Evolutionary conservation across 2,329 filamentous ascomycete species (phyloP), one percentile per base, ranked within the genome.

Genomic region (Ustilaginoidea virens): DNA sequence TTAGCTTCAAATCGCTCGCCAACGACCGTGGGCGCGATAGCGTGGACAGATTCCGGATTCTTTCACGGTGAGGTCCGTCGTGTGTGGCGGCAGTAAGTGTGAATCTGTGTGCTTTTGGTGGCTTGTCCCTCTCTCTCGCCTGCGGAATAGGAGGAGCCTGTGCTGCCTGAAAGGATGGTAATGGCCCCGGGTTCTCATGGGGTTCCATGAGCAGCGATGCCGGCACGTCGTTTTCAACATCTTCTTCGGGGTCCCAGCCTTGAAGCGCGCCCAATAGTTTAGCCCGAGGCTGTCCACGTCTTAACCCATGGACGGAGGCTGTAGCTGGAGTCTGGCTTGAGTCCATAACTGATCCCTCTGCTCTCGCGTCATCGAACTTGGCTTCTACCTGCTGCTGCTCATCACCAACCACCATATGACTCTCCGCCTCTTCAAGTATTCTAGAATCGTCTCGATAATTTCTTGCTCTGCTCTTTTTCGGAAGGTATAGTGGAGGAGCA

Each of bases 141-240:
- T 10, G 14, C 13, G 13, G 14, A 8, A 5, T 15, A 7, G 24
- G 7, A 7, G 3, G 14, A 9, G 3, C 8, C 14, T 13, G 4
- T 2, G 24, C 8, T 8, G 24, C 17, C 17, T 15, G 9, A 17
- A 13, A 24, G 22, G 22, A 10, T 10, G 7, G 7, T 13, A 7
- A 13, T 9, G 10, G 13, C 8, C 7, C 14, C 24, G 24, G n/a
- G n/a, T n/a, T n/a, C 11, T 33, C 51, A 27, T 62, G 60, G 4
- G 50, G 56, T 43, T 78, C 73, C 13, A 78, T 63, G 12, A 78
- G 47, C 12, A 78, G 52, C 3, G 73, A 78, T 12, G 63, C 66
- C 0, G 73, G 73, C 0, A 77, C 72, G 40, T 76, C 72, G 31
- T 74, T 71, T 31, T 68, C 63, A 5, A 46, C 52, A 17, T 67